These are phyloP conservation scores for Marasmius fiardii DNA, from an alignment of 1,284 basidiomycete species.

Conservation along the genomic window DNA sequence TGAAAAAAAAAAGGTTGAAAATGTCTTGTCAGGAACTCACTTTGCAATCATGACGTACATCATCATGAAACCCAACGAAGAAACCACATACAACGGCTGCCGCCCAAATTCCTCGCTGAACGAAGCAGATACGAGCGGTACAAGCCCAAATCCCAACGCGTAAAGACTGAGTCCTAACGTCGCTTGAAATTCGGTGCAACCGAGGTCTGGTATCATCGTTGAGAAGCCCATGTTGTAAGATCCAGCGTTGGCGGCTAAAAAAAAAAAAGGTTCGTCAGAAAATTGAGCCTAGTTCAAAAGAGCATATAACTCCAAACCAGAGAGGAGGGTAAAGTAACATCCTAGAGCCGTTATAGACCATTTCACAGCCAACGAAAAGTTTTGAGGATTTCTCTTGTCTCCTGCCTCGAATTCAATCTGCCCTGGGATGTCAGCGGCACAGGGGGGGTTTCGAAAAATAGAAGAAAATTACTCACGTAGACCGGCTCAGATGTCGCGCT, in stretches of 20 bases:
- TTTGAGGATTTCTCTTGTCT: conserved; percentile 53
- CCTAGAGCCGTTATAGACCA: conserved; percentile 59
- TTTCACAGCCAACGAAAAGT: conserved; percentile 48
- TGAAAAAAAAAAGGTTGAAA: neutral
- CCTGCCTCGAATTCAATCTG: conserved; percentile 56
- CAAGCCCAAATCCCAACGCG: conserved; percentile 65
- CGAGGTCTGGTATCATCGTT: conserved; percentile 65
- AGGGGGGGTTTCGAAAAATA: neutral
- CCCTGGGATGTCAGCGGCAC: neutral
- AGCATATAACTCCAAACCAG: conserved; percentile 34
- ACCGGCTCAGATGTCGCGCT: neutral
- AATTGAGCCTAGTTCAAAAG: neutral
- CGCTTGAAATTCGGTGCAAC: conserved; percentile 55
- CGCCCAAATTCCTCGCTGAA: conserved; percentile 80
- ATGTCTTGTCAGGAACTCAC: conserved; percentile 37
- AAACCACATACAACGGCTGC: conserved; percentile 63
- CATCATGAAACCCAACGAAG: conserved; percentile 51
- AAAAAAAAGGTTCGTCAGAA: neutral
- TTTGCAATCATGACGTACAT: conserved; percentile 60
- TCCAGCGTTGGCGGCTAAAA: conserved; percentile 46
- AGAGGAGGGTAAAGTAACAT: conserved; percentile 53
- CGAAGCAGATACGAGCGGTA: conserved; percentile 70
- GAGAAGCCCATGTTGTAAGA: conserved; percentile 57
- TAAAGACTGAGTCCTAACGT: conserved; percentile 61
- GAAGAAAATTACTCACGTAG: conserved; percentile 7